phyloP scores from a whole-genome alignment of 192 early-diverging fungal genomes.

The Phlyctochytrium arcticum region DNA sequence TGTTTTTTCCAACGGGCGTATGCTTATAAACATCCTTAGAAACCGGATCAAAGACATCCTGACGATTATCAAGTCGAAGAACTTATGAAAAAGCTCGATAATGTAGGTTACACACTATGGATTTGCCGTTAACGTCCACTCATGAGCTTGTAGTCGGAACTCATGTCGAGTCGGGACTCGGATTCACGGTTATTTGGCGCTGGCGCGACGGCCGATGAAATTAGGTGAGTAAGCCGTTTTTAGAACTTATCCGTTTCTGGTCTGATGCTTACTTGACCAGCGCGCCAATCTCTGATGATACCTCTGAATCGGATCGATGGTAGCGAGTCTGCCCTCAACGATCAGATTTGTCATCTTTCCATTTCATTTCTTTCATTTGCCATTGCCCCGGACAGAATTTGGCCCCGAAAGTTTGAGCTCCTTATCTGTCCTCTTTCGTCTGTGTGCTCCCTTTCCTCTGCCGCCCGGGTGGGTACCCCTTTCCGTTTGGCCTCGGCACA shows the following conservation, averaged over 20 bases:
- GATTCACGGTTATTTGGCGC: slow-evolving; percentile 7
- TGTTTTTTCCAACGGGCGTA: too few species aligned
- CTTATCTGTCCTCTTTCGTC: too few species aligned
- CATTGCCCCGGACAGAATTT: too few species aligned
- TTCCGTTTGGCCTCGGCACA: too few species aligned
- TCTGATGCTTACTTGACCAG: neutral
- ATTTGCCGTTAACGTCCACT: too few species aligned
- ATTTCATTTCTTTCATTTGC: too few species aligned
- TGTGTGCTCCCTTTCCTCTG: too few species aligned
- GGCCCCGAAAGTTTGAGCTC: too few species aligned
- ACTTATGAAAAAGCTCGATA: slow-evolving; percentile 2
- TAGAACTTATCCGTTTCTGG: neutral
- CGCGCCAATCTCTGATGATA: slow-evolving; percentile 1
- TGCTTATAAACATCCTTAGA: too few species aligned
- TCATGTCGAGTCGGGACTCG: neutral
- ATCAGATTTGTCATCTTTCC: too few species aligned
- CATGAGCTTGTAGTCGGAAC: neutral
- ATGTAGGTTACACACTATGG: neutral
- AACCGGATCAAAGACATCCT: neutral
- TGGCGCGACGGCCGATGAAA: slow-evolving; percentile 26
- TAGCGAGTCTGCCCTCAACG: too few species aligned
- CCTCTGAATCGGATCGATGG: neutral
- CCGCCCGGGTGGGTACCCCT: too few species aligned
- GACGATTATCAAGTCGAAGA: neutral
- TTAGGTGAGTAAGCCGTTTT: slow-evolving; percentile 11